Conservation (phyloP, 306 rosid species). For the Malus asiatica region DNA sequence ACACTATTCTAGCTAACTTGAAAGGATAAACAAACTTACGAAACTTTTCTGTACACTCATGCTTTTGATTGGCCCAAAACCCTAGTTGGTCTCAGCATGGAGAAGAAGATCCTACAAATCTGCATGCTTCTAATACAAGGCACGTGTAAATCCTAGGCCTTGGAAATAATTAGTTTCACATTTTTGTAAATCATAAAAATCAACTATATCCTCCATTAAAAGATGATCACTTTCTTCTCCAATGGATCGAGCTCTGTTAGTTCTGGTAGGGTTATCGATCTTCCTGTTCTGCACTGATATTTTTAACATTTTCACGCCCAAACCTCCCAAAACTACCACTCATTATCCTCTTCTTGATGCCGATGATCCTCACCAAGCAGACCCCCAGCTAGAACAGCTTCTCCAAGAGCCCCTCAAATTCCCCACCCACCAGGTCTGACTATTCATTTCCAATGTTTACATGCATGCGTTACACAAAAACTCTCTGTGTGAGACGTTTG, state of each 20-base stretch:
- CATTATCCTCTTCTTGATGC: slow-evolving; percentile 13
- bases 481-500: background rate
- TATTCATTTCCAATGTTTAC: background rate
- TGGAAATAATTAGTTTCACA: background rate
- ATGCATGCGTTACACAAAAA: background rate
- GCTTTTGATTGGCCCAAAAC: background rate
- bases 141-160: background rate
- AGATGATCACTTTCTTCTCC: background rate
- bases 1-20: too few relatives aligned
- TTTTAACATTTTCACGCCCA: slow-evolving; percentile 39
- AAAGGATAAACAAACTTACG: too few relatives aligned
- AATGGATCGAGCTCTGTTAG: slow-evolving; percentile 31
- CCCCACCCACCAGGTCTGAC: slow-evolving; percentile 9
- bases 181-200: background rate
- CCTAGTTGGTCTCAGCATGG: background rate
- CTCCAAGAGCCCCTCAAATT: slow-evolving; percentile 23
- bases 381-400: slow-evolving; percentile 23
- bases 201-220: background rate
- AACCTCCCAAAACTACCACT: slow-evolving; percentile 33
- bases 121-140: background rate
- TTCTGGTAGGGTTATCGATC: slow-evolving; percentile 48
- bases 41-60: background rate
- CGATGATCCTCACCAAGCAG: background rate
- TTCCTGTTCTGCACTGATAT: slow-evolving; percentile 51
- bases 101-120: slow-evolving; percentile 1